Evolutionary conservation across 768 basidiomycete genomes (phyloP), one percentile per base, ranked within the genome.

Genomic region (Rhizopogon vesiculosus): DNA sequence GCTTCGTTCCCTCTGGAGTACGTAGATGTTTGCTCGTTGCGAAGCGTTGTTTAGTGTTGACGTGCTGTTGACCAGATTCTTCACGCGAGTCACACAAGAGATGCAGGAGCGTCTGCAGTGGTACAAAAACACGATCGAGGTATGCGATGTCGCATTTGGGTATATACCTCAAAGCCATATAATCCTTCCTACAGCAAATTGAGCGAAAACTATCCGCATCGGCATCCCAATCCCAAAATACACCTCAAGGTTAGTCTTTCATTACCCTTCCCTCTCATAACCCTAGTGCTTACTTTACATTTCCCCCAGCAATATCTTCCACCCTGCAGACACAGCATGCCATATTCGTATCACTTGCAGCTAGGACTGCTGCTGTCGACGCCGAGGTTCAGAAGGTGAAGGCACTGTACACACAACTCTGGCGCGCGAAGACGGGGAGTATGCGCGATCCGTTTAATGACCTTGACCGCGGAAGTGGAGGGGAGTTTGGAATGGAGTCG

Each of bases 1-100:
- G 87, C 91, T 2, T 77, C 75, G n/a, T 93, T 92, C 70, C 91
- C 91, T 22, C 72, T 90, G 9, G 91, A 91, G 88, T 91, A 60
- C 45, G 85, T 55, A 16, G 35, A 6, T 22, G 31, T 45, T 7
- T 13, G 35, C 12, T 46, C 6, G 7, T 3, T n/a, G n/a, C 18
- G 4, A 39, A 48, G 56, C 39, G 62, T 45, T 42, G 40, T 15
- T 4, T 31, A 16, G 2, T 12, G 3, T 48, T 48, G 15, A 22
- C 19, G 8, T 7, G 8, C 5, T 35, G 8, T 13, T 5, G 25
- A 25, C 25, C 29, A 91, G 89, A 62, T 90, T 84, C 70, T 91
- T 92, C 72, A 78, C 74, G 25, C 80, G 88, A 19, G 80, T 89
- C 38, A 84, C 87, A 13, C 78, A 82, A 51, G 81, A 90, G 61